These are phyloP conservation scores for Isoetes taiwanensis DNA, from an alignment of 75 land plant genomes.

Conservation along the genomic window DNA sequence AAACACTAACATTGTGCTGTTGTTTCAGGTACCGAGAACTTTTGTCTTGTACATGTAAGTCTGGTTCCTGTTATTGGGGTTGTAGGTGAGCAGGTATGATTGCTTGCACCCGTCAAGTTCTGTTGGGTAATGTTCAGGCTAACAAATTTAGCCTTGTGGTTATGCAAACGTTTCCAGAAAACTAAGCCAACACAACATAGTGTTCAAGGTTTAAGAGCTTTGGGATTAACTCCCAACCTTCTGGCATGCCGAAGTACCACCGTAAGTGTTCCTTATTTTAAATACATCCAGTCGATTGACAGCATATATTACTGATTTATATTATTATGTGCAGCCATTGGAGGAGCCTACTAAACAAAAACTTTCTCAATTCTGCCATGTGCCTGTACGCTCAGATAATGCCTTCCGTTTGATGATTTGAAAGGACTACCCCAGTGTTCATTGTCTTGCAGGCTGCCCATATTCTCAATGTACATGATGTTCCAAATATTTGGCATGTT, in stretches of 20 bases:
- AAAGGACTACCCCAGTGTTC: neutral
- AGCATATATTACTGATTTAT: neutral
- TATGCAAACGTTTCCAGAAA: slow-evolving; percentile 37
- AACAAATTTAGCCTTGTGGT: neutral
- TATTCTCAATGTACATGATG: slow-evolving; percentile 80
- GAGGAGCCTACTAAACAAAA: slow-evolving; percentile 61
- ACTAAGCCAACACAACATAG: slow-evolving; percentile 98
- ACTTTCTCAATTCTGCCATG: slow-evolving; percentile 87
- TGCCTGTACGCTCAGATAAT: no score
- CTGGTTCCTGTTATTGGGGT: slow-evolving; percentile 85
- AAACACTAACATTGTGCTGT: no score
- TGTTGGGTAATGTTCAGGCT: neutral
- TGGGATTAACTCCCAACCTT: slow-evolving; percentile 77
- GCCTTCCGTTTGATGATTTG: no score
- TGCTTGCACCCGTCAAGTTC: neutral
- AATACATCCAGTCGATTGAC: no score
- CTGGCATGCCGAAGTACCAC: slow-evolving; percentile 75
- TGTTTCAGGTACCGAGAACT: slow-evolving; percentile 58
- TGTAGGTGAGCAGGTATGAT: slow-evolving; percentile 86
- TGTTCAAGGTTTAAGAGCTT: slow-evolving; percentile 65
- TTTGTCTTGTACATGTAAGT: slow-evolving; percentile 91
- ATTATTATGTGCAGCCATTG: slow-evolving; percentile 49
- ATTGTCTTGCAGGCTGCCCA: slow-evolving; percentile 41
- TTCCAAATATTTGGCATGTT: slow-evolving; percentile 93
- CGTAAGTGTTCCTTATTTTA: slow-evolving; percentile 23